Evolutionary conservation across 208 protist genomes (phyloP).

Genomic region (Sergeia podlipaevii): DNA sequence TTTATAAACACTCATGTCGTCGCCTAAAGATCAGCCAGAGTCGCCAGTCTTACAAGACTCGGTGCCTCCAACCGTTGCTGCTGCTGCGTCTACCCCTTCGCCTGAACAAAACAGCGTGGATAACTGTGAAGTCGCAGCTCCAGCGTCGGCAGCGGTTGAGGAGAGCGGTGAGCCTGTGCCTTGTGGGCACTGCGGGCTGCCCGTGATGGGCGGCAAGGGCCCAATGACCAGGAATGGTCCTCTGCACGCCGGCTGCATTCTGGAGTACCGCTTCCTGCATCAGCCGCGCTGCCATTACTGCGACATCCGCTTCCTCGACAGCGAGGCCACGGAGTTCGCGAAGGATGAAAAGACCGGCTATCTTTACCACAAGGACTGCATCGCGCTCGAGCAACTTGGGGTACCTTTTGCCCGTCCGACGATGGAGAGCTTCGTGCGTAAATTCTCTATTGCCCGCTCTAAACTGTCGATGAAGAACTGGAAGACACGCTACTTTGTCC

Average conservation of each 20-base stretch:
- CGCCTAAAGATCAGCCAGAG: no score
- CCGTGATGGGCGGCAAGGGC: slow-evolving; percentile 18
- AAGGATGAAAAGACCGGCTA: slow-evolving; percentile 24
- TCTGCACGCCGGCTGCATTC: slow-evolving; percentile 30
- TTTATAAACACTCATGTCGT: no score
- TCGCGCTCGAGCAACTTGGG: slow-evolving; percentile 7
- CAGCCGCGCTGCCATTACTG: slow-evolving; percentile 44
- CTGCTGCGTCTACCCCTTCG: no score
- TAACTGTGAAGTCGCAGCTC: no score
- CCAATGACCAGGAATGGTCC: slow-evolving; percentile 24
- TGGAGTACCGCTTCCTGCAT: slow-evolving; percentile 33
- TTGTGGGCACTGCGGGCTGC: slow-evolving; percentile 35
- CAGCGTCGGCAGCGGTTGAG: no score
- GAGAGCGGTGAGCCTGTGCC: no score
- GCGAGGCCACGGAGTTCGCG: slow-evolving; percentile 17
- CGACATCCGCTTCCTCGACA: slow-evolving; percentile 29
- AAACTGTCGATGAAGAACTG: slow-evolving; percentile 41
- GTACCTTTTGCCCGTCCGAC: slow-evolving; percentile 24
- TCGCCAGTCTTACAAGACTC: no score
- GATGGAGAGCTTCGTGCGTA: slow-evolving; percentile 30
- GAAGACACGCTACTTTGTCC: slow-evolving; percentile 43
- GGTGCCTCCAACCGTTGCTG: no score
- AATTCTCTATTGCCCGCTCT: slow-evolving; percentile 39
- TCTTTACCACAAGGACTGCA: slow-evolving; percentile 27
- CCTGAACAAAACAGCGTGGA: no score